phyloP scores from a whole-genome alignment of 2,329 filamentous ascomycete species.

The Fusarium burgessii region DNA sequence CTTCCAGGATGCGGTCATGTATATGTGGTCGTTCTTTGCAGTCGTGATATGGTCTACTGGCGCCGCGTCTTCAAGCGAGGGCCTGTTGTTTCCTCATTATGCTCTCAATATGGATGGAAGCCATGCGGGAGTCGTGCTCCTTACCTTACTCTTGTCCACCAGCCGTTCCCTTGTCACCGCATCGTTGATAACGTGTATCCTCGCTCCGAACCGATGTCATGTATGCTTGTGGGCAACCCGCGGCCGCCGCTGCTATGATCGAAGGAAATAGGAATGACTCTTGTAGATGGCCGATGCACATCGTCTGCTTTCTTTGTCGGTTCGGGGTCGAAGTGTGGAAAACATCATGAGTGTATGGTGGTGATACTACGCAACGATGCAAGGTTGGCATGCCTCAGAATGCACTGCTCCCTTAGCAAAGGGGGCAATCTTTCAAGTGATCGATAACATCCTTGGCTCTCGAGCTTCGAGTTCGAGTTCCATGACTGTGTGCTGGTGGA shows the following conservation, averaged over 20 bases:
- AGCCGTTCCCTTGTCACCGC: not conserved
- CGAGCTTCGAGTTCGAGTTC: not conserved
- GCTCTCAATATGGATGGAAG: too few relatives aligned
- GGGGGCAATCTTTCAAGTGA: too few relatives aligned
- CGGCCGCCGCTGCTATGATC: not conserved
- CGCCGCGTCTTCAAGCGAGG: not conserved
- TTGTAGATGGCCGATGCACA: not conserved
- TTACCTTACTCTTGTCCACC: not conserved
- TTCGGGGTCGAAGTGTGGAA: not conserved
- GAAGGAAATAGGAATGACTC: not conserved
- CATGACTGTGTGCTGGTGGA: not conserved
- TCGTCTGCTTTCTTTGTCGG: not conserved
- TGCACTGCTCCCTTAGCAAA: fast-evolving
- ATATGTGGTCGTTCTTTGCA: not conserved
- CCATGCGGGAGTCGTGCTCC: not conserved
- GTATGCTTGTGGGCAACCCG: not conserved
- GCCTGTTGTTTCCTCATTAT: not conserved
- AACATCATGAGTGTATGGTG: conserved; percentile 7
- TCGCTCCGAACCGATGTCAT: too few relatives aligned
- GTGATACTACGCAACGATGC: not conserved
- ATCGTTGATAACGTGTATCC: not conserved
- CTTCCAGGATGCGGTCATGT: not conserved
- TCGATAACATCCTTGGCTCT: fast-evolving
- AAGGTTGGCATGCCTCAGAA: not conserved
- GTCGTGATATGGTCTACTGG: not conserved